Evolutionary conservation across 139 green algal genomes (phyloP), one percentile per base, ranked within the genome.

Genomic region (Picochlorum costavermella): DNA sequence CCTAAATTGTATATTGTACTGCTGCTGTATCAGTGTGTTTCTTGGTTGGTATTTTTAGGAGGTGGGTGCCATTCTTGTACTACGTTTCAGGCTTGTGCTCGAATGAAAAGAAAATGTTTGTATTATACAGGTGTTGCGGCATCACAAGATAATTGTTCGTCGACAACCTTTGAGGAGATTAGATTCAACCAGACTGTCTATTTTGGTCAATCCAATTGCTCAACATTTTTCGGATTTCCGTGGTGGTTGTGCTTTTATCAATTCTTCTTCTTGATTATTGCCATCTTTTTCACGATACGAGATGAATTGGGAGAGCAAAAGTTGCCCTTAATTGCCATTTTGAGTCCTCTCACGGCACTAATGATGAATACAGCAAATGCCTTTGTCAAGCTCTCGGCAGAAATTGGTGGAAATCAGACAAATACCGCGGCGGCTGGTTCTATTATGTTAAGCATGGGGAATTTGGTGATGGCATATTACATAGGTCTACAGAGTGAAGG

Each of bases 351-450:
- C n/a, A 59, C 50, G 5, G 50, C 25, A 25, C 28, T 59, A 1
- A 37, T 31, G 20, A 59, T 59, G 50, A n/a, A 59, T 33, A 59
- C 50, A 37, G 14, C 20, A 17, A 59, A 59, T 33, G 25, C 23
- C 17, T 59, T 37, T 59, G n/a, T 59, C 25, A n/a, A 33, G 25
- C 23, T 37, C 14, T 5, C 25, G 14, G 23, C 25, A n/a, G 20
- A 59, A 11, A 33, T 37, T 37, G 25, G 20, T 33, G 25, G 50
- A 6, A 33, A 20, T 33, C 20, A 25, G 9, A 59, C 23, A 13
- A 20, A 25, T n/a, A 31, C 50, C 8, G 50, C 50, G 8, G 20
- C 50, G 14, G 50, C 50, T 59, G 50, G 50, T 6, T 17, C 50
- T n/a, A 59, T 59, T 10, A 59, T 59, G 50, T 10, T 33, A 37